phyloP scores from a whole-genome alignment of 805 yeast species.

The Cyberlindnera xishuangbannaensis region DNA sequence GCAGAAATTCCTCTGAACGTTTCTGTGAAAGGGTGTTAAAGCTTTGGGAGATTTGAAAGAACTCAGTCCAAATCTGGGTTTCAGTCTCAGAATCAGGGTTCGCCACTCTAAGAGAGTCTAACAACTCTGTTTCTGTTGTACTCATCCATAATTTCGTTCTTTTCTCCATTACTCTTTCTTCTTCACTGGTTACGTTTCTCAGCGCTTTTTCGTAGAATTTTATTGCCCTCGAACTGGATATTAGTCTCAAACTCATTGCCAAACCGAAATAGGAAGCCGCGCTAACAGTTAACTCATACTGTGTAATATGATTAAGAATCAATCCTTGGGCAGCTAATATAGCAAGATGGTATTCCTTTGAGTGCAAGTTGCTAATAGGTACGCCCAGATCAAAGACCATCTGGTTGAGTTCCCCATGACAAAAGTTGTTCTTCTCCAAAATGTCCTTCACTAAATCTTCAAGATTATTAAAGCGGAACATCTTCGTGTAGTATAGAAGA shows the following conservation, averaged over 20 bases:
- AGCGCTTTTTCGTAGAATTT: conserved; percentile 5
- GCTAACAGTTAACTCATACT: not conserved
- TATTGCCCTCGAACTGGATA: conserved; percentile 5
- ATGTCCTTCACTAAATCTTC: conserved; percentile 3
- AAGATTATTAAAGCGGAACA: conserved; percentile 8
- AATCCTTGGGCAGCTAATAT: conserved; percentile 9
- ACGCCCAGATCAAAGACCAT: conserved; percentile 10
- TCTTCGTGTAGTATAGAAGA: conserved; percentile 13
- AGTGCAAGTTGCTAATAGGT: conserved; percentile 1
- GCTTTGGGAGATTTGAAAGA: conserved; percentile 6
- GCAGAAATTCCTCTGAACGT: conserved; percentile 2
- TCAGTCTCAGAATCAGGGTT: conserved; percentile 1
- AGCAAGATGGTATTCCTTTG: conserved; percentile 9
- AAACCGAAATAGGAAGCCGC: conserved; percentile 12
- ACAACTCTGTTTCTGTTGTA: too few relatives aligned
- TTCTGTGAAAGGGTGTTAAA: conserved; percentile 1
- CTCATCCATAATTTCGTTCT: too few relatives aligned
- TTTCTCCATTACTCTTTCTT: too few relatives aligned
- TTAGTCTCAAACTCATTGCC: conserved; percentile 7
- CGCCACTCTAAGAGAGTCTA: conserved; percentile 3
- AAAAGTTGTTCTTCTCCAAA: conserved; percentile 5
- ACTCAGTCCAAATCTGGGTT: conserved; percentile 8
- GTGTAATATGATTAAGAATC: conserved; percentile 4
- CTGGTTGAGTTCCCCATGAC: conserved; percentile 5
- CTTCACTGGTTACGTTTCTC: conserved; percentile 1